Base-by-base conservation (phyloP, 78 protist species). In the Dictyostelium brefeldianum region DNA sequence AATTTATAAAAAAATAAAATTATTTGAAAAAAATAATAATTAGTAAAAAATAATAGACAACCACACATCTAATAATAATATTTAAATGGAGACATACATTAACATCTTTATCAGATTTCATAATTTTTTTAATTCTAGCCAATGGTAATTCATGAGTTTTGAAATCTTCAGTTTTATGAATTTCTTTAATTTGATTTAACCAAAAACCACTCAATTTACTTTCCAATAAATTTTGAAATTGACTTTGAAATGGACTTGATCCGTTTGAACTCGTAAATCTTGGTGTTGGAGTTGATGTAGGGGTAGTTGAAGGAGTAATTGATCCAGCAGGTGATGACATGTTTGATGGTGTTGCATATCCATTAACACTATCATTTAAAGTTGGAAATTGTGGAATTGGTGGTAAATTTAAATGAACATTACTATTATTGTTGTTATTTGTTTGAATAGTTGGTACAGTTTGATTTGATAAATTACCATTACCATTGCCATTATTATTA, bases 71-170 rank as follows among this genome's bases (percentile, higher is more conserved):
- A 53, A 53, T 53, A 53, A 53, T 12, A 53, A 53, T 53, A 5
- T 18, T 50, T 18, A n/a, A n/a, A n/a, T n/a, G n/a, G n/a, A n/a
- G n/a, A n/a, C 89, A 14, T 81, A 90, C 95, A 89, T 91, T 87
- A 36, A 97, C 97, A 20, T 95, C 96, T 56, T 90, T 95, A 77
- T 97, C 97, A 15, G 94, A 73, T 46, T 93, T 91, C 98, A 97
- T 97, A 41, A 97, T 95, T 74, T 95, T 91, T 65, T 97, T 97
- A 57, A 97, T 97, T 69, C 98, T 85, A 27, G 98, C 96, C 20
- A 95, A 79, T 36, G 98, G 98, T 77, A 97, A 78, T 41, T 53
- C 87, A 36, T 84, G 83, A 10, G 56, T 31, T 67, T 92, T 91
- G 29, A 96, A 91, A 81, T 74, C 92, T 31, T 71, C 80, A 57